A percentile compares a stretch with the other conserved stretches of the same genome.
phyloP scores from a whole-genome alignment of 108 stramenopile genomes.

The Cylindrotheca fusiformis region DNA sequence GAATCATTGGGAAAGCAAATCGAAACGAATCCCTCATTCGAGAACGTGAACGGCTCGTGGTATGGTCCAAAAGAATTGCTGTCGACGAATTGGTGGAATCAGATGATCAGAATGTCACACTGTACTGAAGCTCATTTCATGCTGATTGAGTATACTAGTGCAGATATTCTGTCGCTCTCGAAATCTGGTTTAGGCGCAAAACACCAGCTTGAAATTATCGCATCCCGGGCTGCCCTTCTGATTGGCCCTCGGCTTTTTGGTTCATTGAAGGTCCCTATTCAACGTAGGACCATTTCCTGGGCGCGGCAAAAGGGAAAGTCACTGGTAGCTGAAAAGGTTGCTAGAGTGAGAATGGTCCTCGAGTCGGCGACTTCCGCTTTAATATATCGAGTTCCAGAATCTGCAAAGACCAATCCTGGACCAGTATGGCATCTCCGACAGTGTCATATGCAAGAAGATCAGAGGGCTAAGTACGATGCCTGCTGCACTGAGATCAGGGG shows the following conservation, averaged over 20 bases:
- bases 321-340: conserved; percentile 11
- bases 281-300: conserved; percentile 27
- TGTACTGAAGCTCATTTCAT: conserved; percentile 3
- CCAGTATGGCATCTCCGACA: conserved; percentile 38
- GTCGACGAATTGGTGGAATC: conserved; percentile 37
- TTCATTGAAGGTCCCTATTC: conserved; percentile 8
- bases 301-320: conserved; percentile 27
- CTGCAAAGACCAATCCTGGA: background rate
- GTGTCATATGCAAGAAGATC: conserved; percentile 39
- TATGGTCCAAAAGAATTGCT: conserved; percentile 14
- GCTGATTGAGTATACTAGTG: conserved; percentile 26
- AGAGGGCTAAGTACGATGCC: conserved; percentile 45
- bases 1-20: conserved; percentile 5
- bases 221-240: conserved; percentile 30
- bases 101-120: conserved; percentile 7
- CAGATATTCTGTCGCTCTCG: conserved; percentile 12
- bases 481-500: conserved; percentile 47
- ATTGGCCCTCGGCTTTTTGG: conserved; percentile 21
- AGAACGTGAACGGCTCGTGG: too few species aligned
- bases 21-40: too few species aligned
- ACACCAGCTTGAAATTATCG: conserved; percentile 29
- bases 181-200: conserved; percentile 9
- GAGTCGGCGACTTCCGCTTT: conserved; percentile 11
- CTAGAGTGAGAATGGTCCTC: conserved; percentile 15
- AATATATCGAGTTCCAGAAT: conserved; percentile 4